Evolutionary conservation across 495 filamentous ascomycete genomes (phyloP), one percentile per base, ranked within the genome.

Genomic region (Xylaria palmicola): DNA sequence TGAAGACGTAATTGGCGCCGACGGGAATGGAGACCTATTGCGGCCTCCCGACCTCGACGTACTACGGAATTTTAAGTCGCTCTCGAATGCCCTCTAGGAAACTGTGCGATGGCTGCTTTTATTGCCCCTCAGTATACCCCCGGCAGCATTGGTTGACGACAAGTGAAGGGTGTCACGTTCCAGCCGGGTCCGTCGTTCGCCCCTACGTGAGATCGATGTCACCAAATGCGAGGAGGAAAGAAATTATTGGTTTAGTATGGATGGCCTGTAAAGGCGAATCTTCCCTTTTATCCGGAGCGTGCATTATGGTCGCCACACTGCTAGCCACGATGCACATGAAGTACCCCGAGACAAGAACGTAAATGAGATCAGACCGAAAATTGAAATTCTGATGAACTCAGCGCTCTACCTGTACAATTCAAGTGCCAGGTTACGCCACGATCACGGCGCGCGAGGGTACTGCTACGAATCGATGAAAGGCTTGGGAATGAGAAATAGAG

Each of bases 61-160:
- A 62, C 69, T 80, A 34, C 68, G 69, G 2, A 71, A 77, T 30
- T 72, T 88, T 3, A 81, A 77, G 1, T 88, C 87, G 66, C 74
- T 75, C 13, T 62, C 64, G 55, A 74, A 77, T 6, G 62, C 85
- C 5, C 76, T 85, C 19, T 83, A 85, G 44, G 86, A 89, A 65
- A 80, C 76, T 19, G 79, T 87, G 43, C 76, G 86, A 52, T 88
- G 86, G 83, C 75, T 81, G 41, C 86, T 86, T 8, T 74, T 86
- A 17, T 83, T 82, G 0, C 83, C 83, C 0, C 74, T 84, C 20
- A 84, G 85, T 19, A 73, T 89, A 32, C 82, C 87, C 0, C 88
- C 90, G 60, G 71, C 73, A 6, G 77, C 78, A 2, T 67, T 70
- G 13, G 68, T 79, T 10, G 86, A 87, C 59, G 83, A 88, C 54